These are phyloP conservation scores for Musa itinerans DNA, from an alignment of 176 grass and related monocot genomes.

Conservation along the genomic window DNA sequence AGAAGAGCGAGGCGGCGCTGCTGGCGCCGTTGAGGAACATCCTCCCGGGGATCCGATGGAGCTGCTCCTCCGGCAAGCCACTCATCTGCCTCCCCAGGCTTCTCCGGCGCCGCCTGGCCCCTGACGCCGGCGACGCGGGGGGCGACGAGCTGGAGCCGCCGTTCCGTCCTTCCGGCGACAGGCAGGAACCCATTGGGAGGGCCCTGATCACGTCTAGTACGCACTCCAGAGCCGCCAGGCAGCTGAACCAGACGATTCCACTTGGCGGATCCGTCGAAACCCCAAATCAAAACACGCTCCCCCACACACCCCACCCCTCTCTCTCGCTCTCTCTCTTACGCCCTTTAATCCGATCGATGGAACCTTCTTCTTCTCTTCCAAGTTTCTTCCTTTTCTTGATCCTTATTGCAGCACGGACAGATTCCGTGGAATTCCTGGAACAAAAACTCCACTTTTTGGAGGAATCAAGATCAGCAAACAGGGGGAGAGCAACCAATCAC, in stretches of 20 bases:
- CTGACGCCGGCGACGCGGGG: slow-evolving; percentile 18
- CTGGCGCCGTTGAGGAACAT: slow-evolving; percentile 16
- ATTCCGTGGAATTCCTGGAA: too few species aligned
- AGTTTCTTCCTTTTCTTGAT: too few species aligned
- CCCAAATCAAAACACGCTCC: background rate
- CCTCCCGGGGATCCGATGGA: slow-evolving; percentile 14
- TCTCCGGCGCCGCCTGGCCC: background rate
- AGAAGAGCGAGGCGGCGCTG: slow-evolving; percentile 11
- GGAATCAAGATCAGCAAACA: too few species aligned
- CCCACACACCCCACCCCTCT: too few species aligned
- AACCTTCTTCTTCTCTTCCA: too few species aligned
- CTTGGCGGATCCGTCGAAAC: background rate
- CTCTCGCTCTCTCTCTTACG: too few species aligned
- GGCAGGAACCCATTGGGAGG: slow-evolving; percentile 22
- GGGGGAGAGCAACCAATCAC: too few species aligned
- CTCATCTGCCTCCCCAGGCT: background rate
- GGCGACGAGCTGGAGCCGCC: slow-evolving; percentile 16
- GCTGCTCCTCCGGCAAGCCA: background rate
- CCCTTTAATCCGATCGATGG: too few species aligned
- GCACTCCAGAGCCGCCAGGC: slow-evolving; percentile 47
- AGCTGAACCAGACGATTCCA: background rate
- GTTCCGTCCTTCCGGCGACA: slow-evolving; percentile 15
- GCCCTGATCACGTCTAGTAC: slow-evolving; percentile 36
- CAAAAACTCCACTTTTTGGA: too few species aligned
- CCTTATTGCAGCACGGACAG: too few species aligned